Evolutionary conservation across 2,329 filamentous ascomycete genomes (phyloP).

Genomic region (Pestalotiopsis sp.): DNA sequence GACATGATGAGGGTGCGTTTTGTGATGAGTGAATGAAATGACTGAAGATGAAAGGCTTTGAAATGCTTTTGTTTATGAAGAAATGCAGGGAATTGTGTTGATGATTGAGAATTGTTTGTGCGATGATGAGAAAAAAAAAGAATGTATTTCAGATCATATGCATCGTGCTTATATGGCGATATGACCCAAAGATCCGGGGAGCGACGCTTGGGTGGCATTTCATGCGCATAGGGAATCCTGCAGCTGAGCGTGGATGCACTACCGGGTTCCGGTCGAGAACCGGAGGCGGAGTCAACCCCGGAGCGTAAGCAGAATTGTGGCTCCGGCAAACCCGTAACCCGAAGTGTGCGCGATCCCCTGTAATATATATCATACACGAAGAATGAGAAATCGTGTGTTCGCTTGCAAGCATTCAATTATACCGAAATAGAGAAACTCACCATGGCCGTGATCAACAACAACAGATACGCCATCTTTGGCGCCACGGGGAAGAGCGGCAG

Average conservation of each 20-base stretch:
- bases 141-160: not conserved
- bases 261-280: not conserved
- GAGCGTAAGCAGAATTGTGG: not conserved
- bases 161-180: not conserved
- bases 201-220: not conserved
- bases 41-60: not conserved
- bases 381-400: not conserved
- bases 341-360: not conserved
- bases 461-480: constrained; percentile 39
- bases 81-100: not conserved
- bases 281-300: not conserved
- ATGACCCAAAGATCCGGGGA: not conserved
- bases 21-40: too few species aligned
- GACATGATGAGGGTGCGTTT: not conserved
- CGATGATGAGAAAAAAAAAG: not conserved
- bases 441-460: constrained; percentile 19
- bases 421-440: not conserved
- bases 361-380: not conserved
- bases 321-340: not conserved
- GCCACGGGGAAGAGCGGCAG: constrained; percentile 45
- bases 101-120: not conserved
- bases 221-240: not conserved
- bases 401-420: not conserved
- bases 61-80: not conserved
- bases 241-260: not conserved